Evolutionary conservation across 495 filamentous ascomycete species (phyloP), one percentile per base, ranked within the genome.

Genomic region (Pyronema omphalodes): DNA sequence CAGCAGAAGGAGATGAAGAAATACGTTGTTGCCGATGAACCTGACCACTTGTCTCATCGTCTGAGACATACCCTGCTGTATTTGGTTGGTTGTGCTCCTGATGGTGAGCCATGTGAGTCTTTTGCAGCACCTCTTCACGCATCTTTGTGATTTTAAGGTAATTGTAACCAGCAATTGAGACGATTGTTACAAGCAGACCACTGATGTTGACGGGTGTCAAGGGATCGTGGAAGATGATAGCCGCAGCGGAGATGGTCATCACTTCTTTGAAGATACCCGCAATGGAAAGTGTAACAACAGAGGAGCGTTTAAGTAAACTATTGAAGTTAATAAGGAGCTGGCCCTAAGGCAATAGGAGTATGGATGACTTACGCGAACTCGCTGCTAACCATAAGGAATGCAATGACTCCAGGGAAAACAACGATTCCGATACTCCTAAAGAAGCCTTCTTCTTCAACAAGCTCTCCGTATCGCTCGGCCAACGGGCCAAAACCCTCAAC

Each of bases 211-310:
- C 78, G 1, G 81, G 74, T 0, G 91, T 96, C 56, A 99, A 76
- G 50, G 75, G 76, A 62, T 99, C 93, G 59, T 88, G 78, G 70
- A 95, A 99, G 6, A 93, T 79, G 11, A 93, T 67, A 15, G 84
- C 84, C 0, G 91, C 93, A 1, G 86, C 86, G 39, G 79, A 79
- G 63, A 99, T 96, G 6, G 93, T 99, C 51, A 99, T 81, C 9
- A 94, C 93, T 69, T 99, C 93, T 68, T 99, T 99, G 74, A 99
- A 96, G 51, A 96, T 99, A 46, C 93, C 93, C 58, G 88, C 93
- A 53, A 99, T 95, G 49, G 82, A 88, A 47, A 99, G 75, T 0
- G 93, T 96, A 46, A 99, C 93, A 51, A 99, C 93, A 6, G 82
- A 88, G 4, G 88, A 96, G 35, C 93, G 86, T 72, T 95, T 81